phyloP scores from a whole-genome alignment of 1,139 yeast species.

The Kodamaea arcana region DNA sequence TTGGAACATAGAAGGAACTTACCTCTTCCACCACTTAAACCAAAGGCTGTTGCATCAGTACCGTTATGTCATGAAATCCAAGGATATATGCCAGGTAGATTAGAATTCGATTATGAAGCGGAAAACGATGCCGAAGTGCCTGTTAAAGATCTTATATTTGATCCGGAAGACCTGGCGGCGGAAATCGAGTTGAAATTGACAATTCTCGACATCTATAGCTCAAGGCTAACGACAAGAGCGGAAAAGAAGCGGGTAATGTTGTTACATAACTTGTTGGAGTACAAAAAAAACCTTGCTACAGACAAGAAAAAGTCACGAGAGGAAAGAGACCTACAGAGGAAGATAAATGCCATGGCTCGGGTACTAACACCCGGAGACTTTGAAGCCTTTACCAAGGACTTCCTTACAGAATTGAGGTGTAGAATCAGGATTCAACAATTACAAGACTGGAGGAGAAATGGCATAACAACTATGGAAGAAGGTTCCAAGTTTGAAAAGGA shows the following conservation, averaged over 20 bases:
- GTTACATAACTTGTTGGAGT: constrained; percentile 75
- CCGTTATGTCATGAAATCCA: constrained; percentile 97
- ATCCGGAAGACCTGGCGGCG: constrained; percentile 82
- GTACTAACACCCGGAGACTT: constrained; percentile 79
- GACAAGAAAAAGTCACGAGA: constrained; percentile 86
- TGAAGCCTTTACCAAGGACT: constrained; percentile 65
- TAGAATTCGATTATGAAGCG: constrained; percentile 93
- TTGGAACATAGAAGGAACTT: constrained; percentile 60
- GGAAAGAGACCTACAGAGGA: constrained; percentile 75
- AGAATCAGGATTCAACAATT: constrained; percentile 81
- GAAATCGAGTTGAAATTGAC: constrained; percentile 89
- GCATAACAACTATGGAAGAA: constrained; percentile 77
- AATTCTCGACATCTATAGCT: constrained; percentile 82
- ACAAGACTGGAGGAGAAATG: constrained; percentile 90
- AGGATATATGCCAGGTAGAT: constrained; percentile 97
- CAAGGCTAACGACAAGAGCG: constrained; percentile 85
- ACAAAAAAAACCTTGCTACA: constrained; percentile 67
- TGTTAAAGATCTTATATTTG: constrained; percentile 92
- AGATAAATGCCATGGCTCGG: constrained; percentile 76
- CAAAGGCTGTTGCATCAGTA: constrained; percentile 85
- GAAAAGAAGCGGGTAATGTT: constrained; percentile 83
- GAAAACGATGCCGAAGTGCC: constrained; percentile 96
- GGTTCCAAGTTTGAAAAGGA: constrained; percentile 89
- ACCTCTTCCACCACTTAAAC: constrained; percentile 73
- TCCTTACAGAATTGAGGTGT: constrained; percentile 72